Base-by-base conservation (phyloP, 2,329 filamentous ascomycete genomes). In the Trichophyton mentagrophytes region DNA sequence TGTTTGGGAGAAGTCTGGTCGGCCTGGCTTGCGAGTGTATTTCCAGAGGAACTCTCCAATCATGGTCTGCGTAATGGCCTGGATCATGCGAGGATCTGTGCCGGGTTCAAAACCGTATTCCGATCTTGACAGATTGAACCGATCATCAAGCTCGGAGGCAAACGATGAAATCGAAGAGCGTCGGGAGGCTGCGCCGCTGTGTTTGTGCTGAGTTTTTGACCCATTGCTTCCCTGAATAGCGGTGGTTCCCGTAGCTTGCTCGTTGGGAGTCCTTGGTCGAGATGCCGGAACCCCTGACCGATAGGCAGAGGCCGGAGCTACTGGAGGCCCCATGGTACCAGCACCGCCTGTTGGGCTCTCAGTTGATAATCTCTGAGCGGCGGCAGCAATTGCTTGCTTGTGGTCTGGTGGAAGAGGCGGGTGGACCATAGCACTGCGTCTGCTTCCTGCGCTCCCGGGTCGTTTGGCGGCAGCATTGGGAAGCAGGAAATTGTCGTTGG, bases 1-100 rank as follows among this genome's bases (percentile, higher is more conserved):
- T 61, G 91, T 95, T 67, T 86, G 87, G 15, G 62, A 97, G 75
- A 95, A 85, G 64, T 90, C 88, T 60, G 85, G 88, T 25, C 92
- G 86, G n/a, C 90, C 91, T 62, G 91, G 82, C 77, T 93, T 96
- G 68, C 93, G 87, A 0, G 93, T 99, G 75, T 99, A 99, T 73
- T 99, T 99, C 93, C 93, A 99, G 46, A 99, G 80, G 73, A 92
- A 97, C 73, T 99, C 93, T 61, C 93, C 93, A 70, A 99, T 97
- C 93, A 99, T 99, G 17, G 93, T 97, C 74, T 99, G 92, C 1
- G 93, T 99, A 66, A 99, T 96, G 57, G 93, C 93, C 76, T 96
- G 90, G 67, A 99, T 97, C 90, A 99, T 96, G 67, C 92, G 88
- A 64, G 92, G 92, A 75, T 99, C 93, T 3, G 90, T 95, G 64